A percentile compares a stretch with the other conserved stretches of the same genome.
phyloP scores from a whole-genome alignment of 805 yeast genomes.

The Suhomyces canberraensis region DNA sequence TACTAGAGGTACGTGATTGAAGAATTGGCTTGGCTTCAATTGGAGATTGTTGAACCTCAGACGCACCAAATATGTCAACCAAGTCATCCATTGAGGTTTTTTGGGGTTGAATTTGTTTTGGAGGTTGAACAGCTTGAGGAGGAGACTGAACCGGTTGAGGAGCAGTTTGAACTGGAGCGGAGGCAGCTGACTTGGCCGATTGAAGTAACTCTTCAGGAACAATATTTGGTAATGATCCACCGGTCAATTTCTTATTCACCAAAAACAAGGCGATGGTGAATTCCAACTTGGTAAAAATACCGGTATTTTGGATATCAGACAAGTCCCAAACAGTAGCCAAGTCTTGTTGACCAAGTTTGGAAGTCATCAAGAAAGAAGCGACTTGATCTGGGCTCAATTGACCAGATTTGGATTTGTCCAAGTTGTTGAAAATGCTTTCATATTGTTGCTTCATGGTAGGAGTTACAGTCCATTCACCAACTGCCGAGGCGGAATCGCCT shows the following conservation, averaged over 20 bases:
- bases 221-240: constrained; percentile 71
- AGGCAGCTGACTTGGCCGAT: constrained; percentile 19
- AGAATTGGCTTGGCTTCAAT: constrained; percentile 16
- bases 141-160: constrained; percentile 7
- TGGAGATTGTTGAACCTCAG: constrained; percentile 15
- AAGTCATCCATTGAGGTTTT: constrained; percentile 64
- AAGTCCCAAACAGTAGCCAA: constrained; percentile 94
- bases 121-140: constrained; percentile 1
- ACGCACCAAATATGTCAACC: constrained; percentile 44
- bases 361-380: constrained; percentile 84
- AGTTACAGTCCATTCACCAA: constrained; percentile 64
- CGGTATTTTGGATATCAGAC: constrained; percentile 84
- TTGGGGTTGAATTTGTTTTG: constrained; percentile 21
- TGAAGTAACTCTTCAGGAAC: constrained; percentile 64
- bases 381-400: constrained; percentile 72
- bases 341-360: constrained; percentile 78
- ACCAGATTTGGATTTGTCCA: constrained; percentile 67
- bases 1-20: constrained; percentile 28
- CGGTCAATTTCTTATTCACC: constrained; percentile 80
- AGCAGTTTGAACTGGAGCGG: constrained; percentile 7
- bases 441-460: constrained; percentile 71
- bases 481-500: constrained; percentile 13
- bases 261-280: constrained; percentile 92
- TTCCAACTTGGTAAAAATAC: constrained; percentile 74
- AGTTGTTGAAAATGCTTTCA: constrained; percentile 71